Base-by-base conservation (phyloP, 768 basidiomycete species). In the Pisolithus marmoratus region DNA sequence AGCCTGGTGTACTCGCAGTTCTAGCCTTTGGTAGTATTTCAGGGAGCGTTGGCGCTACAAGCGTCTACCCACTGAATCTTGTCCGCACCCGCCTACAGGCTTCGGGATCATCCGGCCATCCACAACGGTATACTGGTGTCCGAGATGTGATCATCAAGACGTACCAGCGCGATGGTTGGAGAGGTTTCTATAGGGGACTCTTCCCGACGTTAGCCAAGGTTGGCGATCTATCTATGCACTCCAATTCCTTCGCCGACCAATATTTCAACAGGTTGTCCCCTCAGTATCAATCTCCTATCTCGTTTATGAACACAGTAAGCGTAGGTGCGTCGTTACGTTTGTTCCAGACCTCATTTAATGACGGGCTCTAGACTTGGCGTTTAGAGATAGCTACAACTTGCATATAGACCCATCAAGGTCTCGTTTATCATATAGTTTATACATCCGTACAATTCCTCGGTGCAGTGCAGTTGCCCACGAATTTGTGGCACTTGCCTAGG, bases 231-330 rank as follows among this genome's bases (percentile, higher is more conserved):
- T 15, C 22, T 22, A 11, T 43, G 12, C 41, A 26, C 49, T 26
- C 20, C 47, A 47, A 38, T 4, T 9, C 14, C 4, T 14, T 42
- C 51, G 38, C 8, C 40, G 15, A 19, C 51, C 58, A 31, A 53
- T 51, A 23, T 48, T 19, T 59, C 46, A 42, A 31, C 59, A 91
- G 89, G 95, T 98, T 53, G 85, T 96, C 42, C 95, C 95, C 47
- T 87, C 94, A 4, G 95, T 98, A 40, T 95, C 94, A 8, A 97
- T 98, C 70, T 92, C 92, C 54, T 96, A 96, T 71, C 84, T 96
- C 38, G 94, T 96, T 56, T 93, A 93, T 69, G 90, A 93, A 65
- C 83, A 88, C 60, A 84, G 79, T 60, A 93, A 90, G 74, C 79
- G 85, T 86, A 50, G 56, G 81, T 68, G 20, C 41, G 6, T 14